Evolutionary conservation across 177 flowering plant species (phyloP).

Genomic region (Vitis hybrid): DNA sequence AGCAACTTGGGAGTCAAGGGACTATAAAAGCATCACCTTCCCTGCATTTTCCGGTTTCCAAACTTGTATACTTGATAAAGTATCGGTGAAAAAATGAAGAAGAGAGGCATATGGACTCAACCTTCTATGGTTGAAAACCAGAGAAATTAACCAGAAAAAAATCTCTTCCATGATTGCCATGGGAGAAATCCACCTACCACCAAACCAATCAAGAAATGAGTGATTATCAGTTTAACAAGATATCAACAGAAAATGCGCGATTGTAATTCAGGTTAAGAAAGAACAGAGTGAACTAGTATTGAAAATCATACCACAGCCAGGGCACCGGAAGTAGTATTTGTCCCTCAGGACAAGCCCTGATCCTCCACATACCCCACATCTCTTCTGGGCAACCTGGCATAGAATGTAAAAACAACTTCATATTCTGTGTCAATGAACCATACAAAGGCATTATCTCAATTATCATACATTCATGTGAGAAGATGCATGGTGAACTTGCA

Average conservation of each 20-base stretch:
- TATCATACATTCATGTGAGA: background rate
- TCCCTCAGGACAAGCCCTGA: conserved; percentile 82
- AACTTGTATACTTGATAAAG: too few relatives aligned
- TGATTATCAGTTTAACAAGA: background rate
- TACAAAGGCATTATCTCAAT: too few relatives aligned
- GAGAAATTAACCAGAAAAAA: conserved; percentile 59
- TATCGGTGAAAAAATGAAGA: too few relatives aligned
- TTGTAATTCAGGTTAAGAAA: background rate
- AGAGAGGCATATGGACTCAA: background rate
- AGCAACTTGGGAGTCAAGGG: too few relatives aligned
- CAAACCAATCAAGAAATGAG: background rate
- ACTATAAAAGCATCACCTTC: too few relatives aligned
- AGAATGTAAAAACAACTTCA: background rate
- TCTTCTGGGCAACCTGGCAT: conserved; percentile 63
- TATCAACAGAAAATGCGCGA: background rate
- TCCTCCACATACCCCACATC: conserved; percentile 73
- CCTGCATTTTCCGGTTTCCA: too few relatives aligned
- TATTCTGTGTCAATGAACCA: background rate
- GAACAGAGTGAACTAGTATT: background rate
- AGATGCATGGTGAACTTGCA: too few relatives aligned
- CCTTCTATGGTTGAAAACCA: background rate
- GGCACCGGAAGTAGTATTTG: conserved; percentile 66
- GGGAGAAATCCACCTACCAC: conserved; percentile 86
- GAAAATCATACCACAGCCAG: conserved; percentile 61
- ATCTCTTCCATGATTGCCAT: conserved; percentile 93